phyloP scores from a whole-genome alignment of 2,329 filamentous ascomycete genomes.

The Colletotrichum destructivum region DNA sequence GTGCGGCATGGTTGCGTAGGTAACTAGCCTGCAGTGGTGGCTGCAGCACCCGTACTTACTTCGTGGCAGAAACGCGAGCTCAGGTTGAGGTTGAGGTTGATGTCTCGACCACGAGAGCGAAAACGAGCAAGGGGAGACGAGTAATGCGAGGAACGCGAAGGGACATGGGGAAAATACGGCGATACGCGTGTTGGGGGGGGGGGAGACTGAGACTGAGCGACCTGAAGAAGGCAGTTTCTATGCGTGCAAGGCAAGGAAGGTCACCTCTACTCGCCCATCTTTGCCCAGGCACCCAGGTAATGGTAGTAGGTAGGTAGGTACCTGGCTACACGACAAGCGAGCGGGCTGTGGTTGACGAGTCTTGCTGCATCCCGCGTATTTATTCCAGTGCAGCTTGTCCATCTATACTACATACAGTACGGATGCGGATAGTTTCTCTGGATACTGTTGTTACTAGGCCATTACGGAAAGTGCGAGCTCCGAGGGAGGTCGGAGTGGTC shows the following conservation, averaged over 20 bases:
- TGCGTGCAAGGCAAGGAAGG: not conserved
- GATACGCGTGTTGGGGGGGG: conserved; percentile 27
- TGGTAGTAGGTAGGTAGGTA: not conserved
- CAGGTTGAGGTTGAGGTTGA: not conserved
- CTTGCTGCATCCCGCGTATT: conserved; percentile 14
- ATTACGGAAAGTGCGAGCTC: not conserved
- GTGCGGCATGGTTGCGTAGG: not conserved
- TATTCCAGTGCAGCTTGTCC: not conserved
- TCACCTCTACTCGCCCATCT: no score
- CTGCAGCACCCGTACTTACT: not conserved
- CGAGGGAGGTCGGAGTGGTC: not conserved
- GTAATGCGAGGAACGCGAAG: conserved; percentile 23
- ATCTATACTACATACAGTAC: not conserved
- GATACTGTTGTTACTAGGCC: not conserved
- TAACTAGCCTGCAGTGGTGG: not conserved
- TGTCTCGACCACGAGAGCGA: not conserved
- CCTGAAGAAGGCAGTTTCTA: not conserved
- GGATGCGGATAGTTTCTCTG: not conserved
- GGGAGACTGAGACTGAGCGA: not conserved
- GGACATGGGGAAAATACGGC: conserved; percentile 8
- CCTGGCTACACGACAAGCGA: no score
- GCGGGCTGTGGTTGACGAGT: not conserved
- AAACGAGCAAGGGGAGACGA: conserved; percentile 4
- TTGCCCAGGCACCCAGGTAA: no score
- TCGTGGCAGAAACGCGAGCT: no score